Evolutionary conservation across 257 asterid species (phyloP), one percentile per base, ranked within the genome.

Genomic region (Salvia hispanica): DNA sequence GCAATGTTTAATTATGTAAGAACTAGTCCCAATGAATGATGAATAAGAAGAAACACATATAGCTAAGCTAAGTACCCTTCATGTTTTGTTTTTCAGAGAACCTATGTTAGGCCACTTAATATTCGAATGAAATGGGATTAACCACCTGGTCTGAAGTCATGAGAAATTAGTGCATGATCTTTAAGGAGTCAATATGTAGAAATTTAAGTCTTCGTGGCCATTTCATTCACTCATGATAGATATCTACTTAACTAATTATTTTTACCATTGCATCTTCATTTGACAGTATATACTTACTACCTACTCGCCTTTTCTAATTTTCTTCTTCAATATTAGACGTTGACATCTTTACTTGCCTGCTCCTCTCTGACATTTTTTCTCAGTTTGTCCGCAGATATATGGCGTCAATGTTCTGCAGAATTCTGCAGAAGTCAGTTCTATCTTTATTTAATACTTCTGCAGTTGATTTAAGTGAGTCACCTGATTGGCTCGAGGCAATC

Each of bases 351-450:
- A 48, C 70, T 13, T 36, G 62, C 45, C 62, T 52, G 67, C 43
- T 75, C 74, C 71, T 82, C 67, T 82, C 82, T 74, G 71, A 74
- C 65, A 18, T 79, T 78, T 80, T 71, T 51, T 79, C 70, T 63
- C 84, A 90, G 98, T 85, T 85, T 75, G 80, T 90, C 65, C 44
- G 86, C 82, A 90, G 96, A 83, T 83, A 84, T 72, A 83, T 90
- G 92, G 84, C 96, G 67, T 82, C 94, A 57, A 77, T 74, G 62
- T 75, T 85, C 83, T 85, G 95, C 86, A 75, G 36, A 76, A 73
- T 80, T 65, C 75, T 93, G 79, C 76, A 84, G 86, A 78, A 84
- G 74, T 82, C 87, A 28, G 84, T 77, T 55, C 55, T 73, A 9
- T 85, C 90, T 69, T 48, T 86, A 33, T 88, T 83, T 77, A 60